These are phyloP conservation scores for Trichophyton mentagrophytes DNA, from an alignment of 2,329 filamentous ascomycete species.

Conservation along the genomic window DNA sequence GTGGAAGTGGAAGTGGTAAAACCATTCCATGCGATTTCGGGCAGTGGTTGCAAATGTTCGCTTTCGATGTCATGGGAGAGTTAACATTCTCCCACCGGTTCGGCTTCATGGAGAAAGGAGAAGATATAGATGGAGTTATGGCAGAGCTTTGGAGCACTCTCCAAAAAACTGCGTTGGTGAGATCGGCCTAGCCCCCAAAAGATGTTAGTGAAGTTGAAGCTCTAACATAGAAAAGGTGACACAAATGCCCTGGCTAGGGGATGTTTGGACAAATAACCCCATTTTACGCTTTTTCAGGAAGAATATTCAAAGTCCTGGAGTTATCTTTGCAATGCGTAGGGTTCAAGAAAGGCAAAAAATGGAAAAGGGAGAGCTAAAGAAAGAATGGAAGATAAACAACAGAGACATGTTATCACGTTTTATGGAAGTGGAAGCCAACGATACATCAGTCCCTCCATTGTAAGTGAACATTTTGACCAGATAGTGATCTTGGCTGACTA, in stretches of 20 bases:
- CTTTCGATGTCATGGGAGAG: conserved; percentile 19
- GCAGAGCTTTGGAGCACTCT: background rate
- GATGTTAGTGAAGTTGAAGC: background rate
- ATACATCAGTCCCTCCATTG: conserved; percentile 20
- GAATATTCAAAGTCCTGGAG: conserved; percentile 57
- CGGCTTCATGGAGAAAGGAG: conserved; percentile 13
- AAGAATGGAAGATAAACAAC: conserved; percentile 28
- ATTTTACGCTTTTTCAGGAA: conserved; percentile 53
- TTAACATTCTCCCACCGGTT: conserved; percentile 21
- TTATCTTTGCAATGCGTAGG: conserved; percentile 56
- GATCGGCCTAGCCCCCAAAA: background rate
- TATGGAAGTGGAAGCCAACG: conserved; percentile 17
- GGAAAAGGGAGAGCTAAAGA: conserved; percentile 36
- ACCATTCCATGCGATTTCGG: conserved; percentile 9
- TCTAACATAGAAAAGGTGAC: conserved; percentile 42
- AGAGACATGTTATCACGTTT: conserved; percentile 29
- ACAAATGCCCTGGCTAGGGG: conserved; percentile 61
- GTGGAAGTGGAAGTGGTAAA: background rate
- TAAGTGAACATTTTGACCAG: conserved; percentile 39
- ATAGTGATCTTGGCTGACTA: conserved; percentile 49
- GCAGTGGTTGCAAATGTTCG: conserved; percentile 15
- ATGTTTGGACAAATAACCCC: conserved; percentile 61
- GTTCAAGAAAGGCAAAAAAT: conserved; percentile 53
- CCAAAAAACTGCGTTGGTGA: background rate
- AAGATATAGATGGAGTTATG: conserved; percentile 7